A percentile compares a stretch with the other conserved stretches of the same genome.
Evolutionary conservation across 148 eudicot genomes (phyloP).

Genomic region (Camellia sinensis): DNA sequence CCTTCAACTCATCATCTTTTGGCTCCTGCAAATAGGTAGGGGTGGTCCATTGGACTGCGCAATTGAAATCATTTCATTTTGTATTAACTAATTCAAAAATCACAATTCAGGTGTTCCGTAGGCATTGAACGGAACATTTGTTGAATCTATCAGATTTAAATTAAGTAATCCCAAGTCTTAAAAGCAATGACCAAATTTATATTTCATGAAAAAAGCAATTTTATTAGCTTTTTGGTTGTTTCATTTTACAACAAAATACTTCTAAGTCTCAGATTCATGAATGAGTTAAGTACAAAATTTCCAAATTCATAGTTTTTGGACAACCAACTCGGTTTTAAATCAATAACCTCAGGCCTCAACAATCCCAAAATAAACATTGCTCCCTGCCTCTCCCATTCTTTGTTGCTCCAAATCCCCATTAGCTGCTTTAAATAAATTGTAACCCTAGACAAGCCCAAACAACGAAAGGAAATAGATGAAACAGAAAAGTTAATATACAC

Average conservation of each 20-base stretch:
- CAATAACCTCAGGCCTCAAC: background rate
- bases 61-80: background rate
- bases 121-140: background rate
- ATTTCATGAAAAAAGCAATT: no score
- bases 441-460: background rate
- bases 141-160: background rate
- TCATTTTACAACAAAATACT: background rate
- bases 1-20: background rate
- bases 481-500: background rate
- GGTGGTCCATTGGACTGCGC: background rate
- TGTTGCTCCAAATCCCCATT: background rate
- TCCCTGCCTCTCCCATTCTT: conserved; percentile 5
- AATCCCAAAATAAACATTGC: conserved; percentile 9
- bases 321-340: background rate
- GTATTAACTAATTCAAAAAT: background rate
- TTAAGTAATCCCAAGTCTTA: no score
- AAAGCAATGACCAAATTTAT: background rate
- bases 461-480: background rate
- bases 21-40: background rate
- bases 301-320: background rate
- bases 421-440: background rate
- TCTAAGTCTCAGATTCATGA: background rate
- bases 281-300: background rate
- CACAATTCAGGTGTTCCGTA: no score
- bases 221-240: background rate